Evolutionary conservation across 2,329 filamentous ascomycete genomes (phyloP).

Genomic region (Xylariaceae sp.): DNA sequence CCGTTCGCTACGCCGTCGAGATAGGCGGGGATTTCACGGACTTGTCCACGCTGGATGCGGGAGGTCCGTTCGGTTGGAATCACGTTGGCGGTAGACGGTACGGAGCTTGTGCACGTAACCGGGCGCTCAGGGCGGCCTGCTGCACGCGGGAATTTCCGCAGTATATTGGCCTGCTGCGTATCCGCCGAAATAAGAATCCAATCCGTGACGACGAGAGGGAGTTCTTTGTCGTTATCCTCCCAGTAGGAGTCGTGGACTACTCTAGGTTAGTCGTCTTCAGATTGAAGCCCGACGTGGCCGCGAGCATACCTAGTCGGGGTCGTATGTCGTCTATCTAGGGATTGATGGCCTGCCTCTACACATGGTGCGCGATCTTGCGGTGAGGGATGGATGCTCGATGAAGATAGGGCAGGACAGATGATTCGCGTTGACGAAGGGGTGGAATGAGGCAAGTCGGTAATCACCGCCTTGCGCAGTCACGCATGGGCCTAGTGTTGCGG

Average conservation of each 20-base stretch:
- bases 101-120: constrained; percentile 28
- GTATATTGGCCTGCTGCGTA: constrained; percentile 36
- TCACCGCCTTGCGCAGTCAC: constrained; percentile 34
- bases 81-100: constrained; percentile 35
- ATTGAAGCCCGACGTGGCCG: constrained; percentile 38
- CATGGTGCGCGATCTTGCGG: constrained; percentile 36
- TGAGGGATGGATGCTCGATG: constrained; percentile 41
- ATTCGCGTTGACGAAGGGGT: constrained; percentile 38
- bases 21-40: constrained; percentile 41
- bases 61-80: constrained; percentile 40
- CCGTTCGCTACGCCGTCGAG: constrained; percentile 36
- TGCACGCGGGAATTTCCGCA: constrained; percentile 37
- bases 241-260: constrained; percentile 42
- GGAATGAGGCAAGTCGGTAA: constrained; percentile 42
- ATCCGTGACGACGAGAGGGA: constrained; percentile 39
- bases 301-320: constrained; percentile 34
- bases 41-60: constrained; percentile 37
- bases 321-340: constrained; percentile 29
- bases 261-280: constrained; percentile 36
- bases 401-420: constrained; percentile 26
- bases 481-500: constrained; percentile 40
- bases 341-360: constrained; percentile 34
- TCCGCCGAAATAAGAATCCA: constrained; percentile 38
- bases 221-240: constrained; percentile 38
- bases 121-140: constrained; percentile 32